Percentiles rank a stretch among this genome's conserved stretches.
Conservation (phyloP, 352 stramenopile species). For the Hyphochytrium catenoides region DNA sequence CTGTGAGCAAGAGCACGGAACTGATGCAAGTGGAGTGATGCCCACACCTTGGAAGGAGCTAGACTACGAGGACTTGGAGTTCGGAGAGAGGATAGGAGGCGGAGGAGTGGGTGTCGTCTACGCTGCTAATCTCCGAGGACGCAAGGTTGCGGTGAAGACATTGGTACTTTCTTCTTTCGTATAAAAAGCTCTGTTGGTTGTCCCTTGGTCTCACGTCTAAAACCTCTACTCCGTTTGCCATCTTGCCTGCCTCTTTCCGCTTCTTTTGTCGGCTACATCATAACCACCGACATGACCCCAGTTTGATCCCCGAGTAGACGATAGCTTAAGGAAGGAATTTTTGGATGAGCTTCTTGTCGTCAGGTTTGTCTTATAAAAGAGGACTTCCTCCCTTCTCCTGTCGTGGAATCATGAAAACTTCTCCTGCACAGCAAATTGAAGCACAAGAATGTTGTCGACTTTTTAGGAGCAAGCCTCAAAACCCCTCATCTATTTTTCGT, state of each 20-base stretch:
- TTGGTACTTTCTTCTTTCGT: no score
- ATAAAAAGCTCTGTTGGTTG: no score
- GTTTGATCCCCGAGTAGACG: slow-evolving; percentile 60
- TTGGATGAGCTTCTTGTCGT: slow-evolving; percentile 78
- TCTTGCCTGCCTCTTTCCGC: no score
- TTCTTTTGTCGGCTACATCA: no score
- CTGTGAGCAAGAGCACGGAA: no score
- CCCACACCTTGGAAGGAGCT: slow-evolving; percentile 67
- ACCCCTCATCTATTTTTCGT: slow-evolving; percentile 33
- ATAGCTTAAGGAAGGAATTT: slow-evolving; percentile 62
- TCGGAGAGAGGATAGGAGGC: slow-evolving; percentile 58
- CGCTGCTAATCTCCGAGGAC: slow-evolving; percentile 33
- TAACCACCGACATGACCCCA: no score
- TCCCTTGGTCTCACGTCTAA: no score
- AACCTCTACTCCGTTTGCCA: no score
- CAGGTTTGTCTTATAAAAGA: slow-evolving; percentile 14
- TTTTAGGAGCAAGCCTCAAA: slow-evolving; percentile 21
- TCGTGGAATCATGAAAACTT: not conserved
- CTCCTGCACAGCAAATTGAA: slow-evolving; percentile 4
- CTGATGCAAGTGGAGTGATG: no score
- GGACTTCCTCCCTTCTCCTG: not conserved
- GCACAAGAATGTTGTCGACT: slow-evolving; percentile 32
- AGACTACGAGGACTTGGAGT: slow-evolving; percentile 35
- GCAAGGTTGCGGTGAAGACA: slow-evolving; percentile 58
- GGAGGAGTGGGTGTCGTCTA: slow-evolving; percentile 71